Evolutionary conservation across 1,284 basidiomycete genomes (phyloP).

Genomic region (Pseudozyma sp.): DNA sequence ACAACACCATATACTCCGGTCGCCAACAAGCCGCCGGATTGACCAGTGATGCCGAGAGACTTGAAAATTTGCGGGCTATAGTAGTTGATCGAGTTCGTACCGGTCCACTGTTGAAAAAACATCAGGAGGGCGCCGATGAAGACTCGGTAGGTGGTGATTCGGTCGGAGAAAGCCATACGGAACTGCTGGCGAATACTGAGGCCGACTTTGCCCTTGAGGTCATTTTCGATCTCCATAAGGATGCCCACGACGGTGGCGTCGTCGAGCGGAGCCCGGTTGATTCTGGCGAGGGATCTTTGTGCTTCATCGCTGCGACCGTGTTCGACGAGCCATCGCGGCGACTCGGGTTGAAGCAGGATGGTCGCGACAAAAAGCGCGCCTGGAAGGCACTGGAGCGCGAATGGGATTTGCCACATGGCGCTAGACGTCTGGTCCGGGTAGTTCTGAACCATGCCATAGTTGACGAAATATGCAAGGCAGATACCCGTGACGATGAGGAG

Average conservation of each 20-base stretch:
- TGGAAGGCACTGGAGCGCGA: constrained; percentile 64
- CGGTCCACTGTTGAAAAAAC: constrained; percentile 60
- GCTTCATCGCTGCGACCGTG: constrained; percentile 40
- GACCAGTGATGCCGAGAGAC: constrained; percentile 58
- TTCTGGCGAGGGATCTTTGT: constrained; percentile 26
- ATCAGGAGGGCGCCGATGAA: constrained; percentile 56
- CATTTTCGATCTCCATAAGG: constrained; percentile 40
- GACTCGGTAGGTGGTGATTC: constrained; percentile 67
- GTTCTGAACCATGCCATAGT: constrained; percentile 45
- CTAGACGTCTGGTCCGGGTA: constrained; percentile 30
- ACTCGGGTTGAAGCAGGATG: constrained; percentile 63
- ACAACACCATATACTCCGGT: constrained; percentile 52
- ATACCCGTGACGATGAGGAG: constrained; percentile 66
- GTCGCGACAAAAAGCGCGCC: constrained; percentile 55
- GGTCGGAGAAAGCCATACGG: constrained; percentile 70
- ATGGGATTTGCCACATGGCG: constrained; percentile 62
- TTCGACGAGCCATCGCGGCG: constrained; percentile 62
- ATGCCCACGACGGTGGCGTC: constrained; percentile 37
- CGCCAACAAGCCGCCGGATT: constrained; percentile 45
- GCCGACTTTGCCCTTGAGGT: constrained; percentile 59
- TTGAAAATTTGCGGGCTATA: constrained; percentile 59
- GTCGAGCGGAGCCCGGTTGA: constrained; percentile 15
- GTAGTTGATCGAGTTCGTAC: constrained; percentile 50
- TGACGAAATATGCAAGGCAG: constrained; percentile 46
- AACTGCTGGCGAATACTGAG: constrained; percentile 64